phyloP scores from a whole-genome alignment of 2,329 filamentous ascomycete species.

The Ascochyta rabiei region DNA sequence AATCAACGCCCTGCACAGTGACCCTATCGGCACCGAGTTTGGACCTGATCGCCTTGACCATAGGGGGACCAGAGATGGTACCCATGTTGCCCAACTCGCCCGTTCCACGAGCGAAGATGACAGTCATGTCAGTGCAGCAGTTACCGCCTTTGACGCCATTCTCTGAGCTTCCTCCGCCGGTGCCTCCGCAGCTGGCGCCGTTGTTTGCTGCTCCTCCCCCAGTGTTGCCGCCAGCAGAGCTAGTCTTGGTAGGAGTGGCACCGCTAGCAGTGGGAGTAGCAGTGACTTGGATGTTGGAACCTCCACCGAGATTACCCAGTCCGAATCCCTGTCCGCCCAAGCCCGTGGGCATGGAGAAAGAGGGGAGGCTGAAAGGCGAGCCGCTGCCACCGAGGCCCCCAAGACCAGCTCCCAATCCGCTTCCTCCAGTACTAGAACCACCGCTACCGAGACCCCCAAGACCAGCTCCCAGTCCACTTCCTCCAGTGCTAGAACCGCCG shows the following conservation, averaged over 20 bases:
- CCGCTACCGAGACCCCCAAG: neutral
- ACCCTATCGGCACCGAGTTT: slow-evolving; percentile 37
- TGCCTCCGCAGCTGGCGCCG: slow-evolving; percentile 31
- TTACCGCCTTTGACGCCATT: slow-evolving; percentile 49
- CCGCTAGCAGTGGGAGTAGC: slow-evolving; percentile 2
- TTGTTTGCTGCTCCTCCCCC: slow-evolving; percentile 16
- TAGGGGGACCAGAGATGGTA: slow-evolving; percentile 48
- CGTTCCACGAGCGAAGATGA: slow-evolving; percentile 54
- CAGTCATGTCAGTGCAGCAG: slow-evolving; percentile 51
- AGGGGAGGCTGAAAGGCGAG: neutral
- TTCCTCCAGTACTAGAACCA: neutral
- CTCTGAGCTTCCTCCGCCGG: slow-evolving; percentile 36
- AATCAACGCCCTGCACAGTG: slow-evolving; percentile 42
- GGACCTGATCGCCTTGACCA: slow-evolving; percentile 36
- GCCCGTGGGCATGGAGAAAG: neutral
- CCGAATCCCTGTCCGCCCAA: neutral
- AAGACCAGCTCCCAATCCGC: neutral
- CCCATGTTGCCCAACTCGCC: slow-evolving; percentile 53
- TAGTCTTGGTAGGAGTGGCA: slow-evolving; percentile 6
- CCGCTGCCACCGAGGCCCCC: neutral
- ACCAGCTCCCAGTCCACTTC: slow-evolving; percentile 1
- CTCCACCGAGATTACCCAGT: neutral
- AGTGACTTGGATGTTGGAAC: neutral
- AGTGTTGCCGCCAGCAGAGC: slow-evolving; percentile 5
- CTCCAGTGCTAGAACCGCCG: neutral